These are phyloP conservation scores for Rubus parviflorus DNA, from an alignment of 306 rosid species.

Conservation along the genomic window DNA sequence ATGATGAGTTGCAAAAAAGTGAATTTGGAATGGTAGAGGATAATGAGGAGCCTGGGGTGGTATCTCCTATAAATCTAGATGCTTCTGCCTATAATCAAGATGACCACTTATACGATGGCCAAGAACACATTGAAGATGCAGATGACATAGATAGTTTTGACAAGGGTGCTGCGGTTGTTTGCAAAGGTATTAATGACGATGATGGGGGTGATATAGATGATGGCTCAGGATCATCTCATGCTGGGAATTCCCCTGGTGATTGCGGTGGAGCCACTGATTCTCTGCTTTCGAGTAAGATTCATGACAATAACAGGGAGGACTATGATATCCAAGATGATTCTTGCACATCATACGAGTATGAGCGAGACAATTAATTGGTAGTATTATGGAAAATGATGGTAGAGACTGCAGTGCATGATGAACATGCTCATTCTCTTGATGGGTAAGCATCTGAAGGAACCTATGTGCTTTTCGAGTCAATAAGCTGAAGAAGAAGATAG, in stretches of 20 bases:
- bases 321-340: slow-evolving; percentile 36
- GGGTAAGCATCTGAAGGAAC: not conserved
- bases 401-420: slow-evolving; percentile 21
- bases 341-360: slow-evolving; percentile 30
- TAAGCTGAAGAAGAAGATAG: not conserved
- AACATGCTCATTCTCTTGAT: not conserved
- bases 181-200: slow-evolving; percentile 22
- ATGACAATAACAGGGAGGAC: not conserved
- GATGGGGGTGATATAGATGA: slow-evolving; percentile 34
- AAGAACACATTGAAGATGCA: slow-evolving; percentile 29
- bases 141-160: slow-evolving; percentile 21
- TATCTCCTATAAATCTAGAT: slow-evolving; percentile 29
- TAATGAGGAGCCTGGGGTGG: slow-evolving; percentile 30
- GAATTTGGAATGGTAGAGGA: slow-evolving; percentile 23
- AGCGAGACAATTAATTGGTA: slow-evolving; percentile 14
- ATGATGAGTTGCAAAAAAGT: slow-evolving; percentile 37
- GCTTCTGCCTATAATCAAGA: slow-evolving; percentile 21
- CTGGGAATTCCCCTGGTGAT: slow-evolving; percentile 20
- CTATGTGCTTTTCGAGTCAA: not conserved
- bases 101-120: slow-evolving; percentile 13
- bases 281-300: slow-evolving; percentile 13
- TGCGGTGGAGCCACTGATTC: not conserved
- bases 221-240: slow-evolving; percentile 8
- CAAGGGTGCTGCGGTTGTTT: not conserved
- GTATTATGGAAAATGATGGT: not conserved